Conservation (phyloP, 2,329 filamentous ascomycete species). For the Colletotrichum lentis region DNA sequence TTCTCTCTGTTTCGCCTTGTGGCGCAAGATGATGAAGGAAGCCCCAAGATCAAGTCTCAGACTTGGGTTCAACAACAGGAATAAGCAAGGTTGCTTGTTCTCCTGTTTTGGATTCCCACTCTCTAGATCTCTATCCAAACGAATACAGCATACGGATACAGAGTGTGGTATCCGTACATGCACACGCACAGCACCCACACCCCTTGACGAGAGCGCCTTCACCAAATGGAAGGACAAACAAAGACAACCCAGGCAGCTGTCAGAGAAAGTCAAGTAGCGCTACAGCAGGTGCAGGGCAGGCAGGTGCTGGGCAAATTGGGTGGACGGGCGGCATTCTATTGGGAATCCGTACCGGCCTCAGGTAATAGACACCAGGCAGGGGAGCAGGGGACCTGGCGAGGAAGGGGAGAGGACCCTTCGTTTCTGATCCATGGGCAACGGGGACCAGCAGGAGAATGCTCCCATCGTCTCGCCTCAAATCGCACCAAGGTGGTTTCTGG, state of each 20-base stretch:
- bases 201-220: no score
- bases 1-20: neutral
- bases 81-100: constrained; percentile 5
- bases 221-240: neutral
- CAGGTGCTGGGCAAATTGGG: neutral
- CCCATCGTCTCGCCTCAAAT: constrained; percentile 1
- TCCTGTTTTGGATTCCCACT: neutral
- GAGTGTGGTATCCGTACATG: neutral
- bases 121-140: neutral
- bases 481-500: constrained; percentile 1
- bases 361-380: neutral
- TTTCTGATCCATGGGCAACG: constrained; percentile 3
- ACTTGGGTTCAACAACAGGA: constrained; percentile 3
- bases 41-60: neutral
- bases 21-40: neutral
- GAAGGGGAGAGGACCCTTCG: neutral
- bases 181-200: neutral
- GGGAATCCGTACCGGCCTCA: neutral
- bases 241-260: neutral
- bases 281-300: neutral
- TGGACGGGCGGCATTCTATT: neutral
- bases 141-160: neutral
- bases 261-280: neutral
- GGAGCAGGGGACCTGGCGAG: neutral
- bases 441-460: neutral